phyloP scores from a whole-genome alignment of 2,329 filamentous ascomycete genomes.

The Drechslerella coelobrocha region DNA sequence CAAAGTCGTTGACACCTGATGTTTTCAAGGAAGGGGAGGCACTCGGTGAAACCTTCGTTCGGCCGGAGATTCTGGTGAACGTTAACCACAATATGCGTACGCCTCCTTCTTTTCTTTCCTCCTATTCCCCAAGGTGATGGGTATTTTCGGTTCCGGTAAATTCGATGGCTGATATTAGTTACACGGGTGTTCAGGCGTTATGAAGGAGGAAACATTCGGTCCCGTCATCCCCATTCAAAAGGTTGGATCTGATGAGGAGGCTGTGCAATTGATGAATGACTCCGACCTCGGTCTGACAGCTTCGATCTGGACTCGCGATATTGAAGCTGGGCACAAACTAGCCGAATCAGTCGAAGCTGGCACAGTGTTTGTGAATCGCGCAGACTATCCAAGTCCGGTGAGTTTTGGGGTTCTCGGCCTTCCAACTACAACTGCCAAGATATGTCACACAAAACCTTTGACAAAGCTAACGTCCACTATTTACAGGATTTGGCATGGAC shows the following conservation, averaged over 20 bases:
- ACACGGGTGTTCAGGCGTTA: constrained; percentile 71
- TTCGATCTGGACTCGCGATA: constrained; percentile 96
- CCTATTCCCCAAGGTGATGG: background rate
- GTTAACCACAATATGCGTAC: constrained; percentile 68
- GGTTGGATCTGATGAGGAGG: constrained; percentile 80
- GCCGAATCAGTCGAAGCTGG: constrained; percentile 85
- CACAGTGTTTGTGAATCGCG: constrained; percentile 94
- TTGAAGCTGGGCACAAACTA: constrained; percentile 74
- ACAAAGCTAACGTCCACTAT: constrained; percentile 53
- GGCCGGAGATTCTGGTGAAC: constrained; percentile 79
- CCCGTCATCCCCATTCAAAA: constrained; percentile 90
- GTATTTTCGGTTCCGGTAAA: background rate
- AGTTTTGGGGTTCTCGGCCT: constrained; percentile 59
- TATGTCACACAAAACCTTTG: constrained; percentile 9
- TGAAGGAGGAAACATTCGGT: constrained; percentile 94
- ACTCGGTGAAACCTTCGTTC: constrained; percentile 68
- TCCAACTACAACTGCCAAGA: constrained; percentile 19
- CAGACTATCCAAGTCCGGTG: constrained; percentile 89
- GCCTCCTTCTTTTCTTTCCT: constrained; percentile 1
- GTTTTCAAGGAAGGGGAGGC: constrained; percentile 53
- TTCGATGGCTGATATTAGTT: constrained; percentile 1
- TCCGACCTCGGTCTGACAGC: constrained; percentile 92
- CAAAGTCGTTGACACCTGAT: constrained; percentile 80
- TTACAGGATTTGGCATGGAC: constrained; percentile 89
- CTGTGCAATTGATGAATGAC: constrained; percentile 87